Evolutionary conservation across 202 grass and related monocot species (phyloP), one percentile per base, ranked within the genome.

Genomic region (Carex sylvatica): DNA sequence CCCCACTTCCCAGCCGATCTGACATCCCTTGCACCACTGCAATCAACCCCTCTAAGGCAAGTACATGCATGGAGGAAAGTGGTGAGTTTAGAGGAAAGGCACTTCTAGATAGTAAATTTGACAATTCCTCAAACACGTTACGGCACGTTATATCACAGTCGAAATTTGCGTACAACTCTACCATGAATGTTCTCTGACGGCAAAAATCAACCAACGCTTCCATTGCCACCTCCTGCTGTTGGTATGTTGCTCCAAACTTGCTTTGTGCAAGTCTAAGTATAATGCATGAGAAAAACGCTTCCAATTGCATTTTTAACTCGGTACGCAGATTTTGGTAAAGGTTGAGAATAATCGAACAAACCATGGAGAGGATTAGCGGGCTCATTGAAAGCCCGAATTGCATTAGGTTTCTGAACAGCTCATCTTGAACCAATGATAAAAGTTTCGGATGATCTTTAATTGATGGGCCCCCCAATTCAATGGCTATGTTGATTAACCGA

Each of bases 11-110:
- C 12, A 96, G 93, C 19, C 93, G 89, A 83, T 97, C 85, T 47
- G 91, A 83, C 93, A 99, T 99, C 72, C 91, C 93, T 68, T 94
- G 93, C 78, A 99, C 86, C 77, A 99, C 93, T 84, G 97, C 91
- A 88, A 99, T 99, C 81, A 99, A 84, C 63, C 97, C 93, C 86
- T 99, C 93, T 83, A 99, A 85, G 47, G 97, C 88, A 88, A 99
- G 91, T 53, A 97, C 87, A 82, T 99, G 97, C 97, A 99, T 99
- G 63, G 89, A 96, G 59, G 97, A 99, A 58, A 99, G 90, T 23
- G 97, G 97, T 67, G 93, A 97, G 74, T 99, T 99, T 70, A 99
- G 83, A 84, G 97, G 97, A 92, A 99, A 99, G 67, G 97, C 88
- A 55, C 97, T 97, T 79, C 91, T 96, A 1, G 93, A 99, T 51